These are phyloP conservation scores for Xylaria digitata DNA, from an alignment of 2,329 filamentous ascomycete genomes.

Conservation along the genomic window DNA sequence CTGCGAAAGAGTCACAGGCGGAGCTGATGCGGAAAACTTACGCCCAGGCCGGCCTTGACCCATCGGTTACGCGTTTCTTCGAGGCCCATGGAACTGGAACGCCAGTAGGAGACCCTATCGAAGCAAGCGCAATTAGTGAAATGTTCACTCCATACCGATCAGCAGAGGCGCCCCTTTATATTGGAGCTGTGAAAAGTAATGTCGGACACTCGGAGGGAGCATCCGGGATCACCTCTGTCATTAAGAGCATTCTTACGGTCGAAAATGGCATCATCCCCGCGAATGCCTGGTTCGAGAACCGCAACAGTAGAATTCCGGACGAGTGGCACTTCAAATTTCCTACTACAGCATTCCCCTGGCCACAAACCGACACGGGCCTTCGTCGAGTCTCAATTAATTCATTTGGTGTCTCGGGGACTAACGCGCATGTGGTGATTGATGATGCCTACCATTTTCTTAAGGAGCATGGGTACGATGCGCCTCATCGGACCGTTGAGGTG, in stretches of 20 bases:
- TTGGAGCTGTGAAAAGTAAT: conserved; percentile 31
- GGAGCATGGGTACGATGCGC: conserved; percentile 18
- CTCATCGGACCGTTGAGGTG: conserved; percentile 14
- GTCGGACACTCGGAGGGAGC: conserved; percentile 27
- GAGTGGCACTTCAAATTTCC: conserved; percentile 23
- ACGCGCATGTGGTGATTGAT: conserved; percentile 31
- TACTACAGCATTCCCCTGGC: conserved; percentile 24
- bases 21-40: conserved; percentile 30
- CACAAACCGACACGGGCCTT: conserved; percentile 16
- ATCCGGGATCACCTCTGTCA: conserved; percentile 22
- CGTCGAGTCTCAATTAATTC: conserved; percentile 34
- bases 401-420: conserved; percentile 31
- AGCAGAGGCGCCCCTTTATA: conserved; percentile 10
- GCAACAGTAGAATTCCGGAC: conserved; percentile 25
- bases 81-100: conserved; percentile 36
- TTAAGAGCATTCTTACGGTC: conserved; percentile 26
- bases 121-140: conserved; percentile 19
- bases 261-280: conserved; percentile 23
- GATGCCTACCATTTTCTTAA: conserved; percentile 26
- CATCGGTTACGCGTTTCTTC: conserved; percentile 15
- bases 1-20: conserved; percentile 21
- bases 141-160: conserved; percentile 18
- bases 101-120: conserved; percentile 23
- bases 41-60: conserved; percentile 22
- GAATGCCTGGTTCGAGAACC: conserved; percentile 22